Evolutionary conservation across 495 filamentous ascomycete species (phyloP).

Genomic region (Viridothelium virens): DNA sequence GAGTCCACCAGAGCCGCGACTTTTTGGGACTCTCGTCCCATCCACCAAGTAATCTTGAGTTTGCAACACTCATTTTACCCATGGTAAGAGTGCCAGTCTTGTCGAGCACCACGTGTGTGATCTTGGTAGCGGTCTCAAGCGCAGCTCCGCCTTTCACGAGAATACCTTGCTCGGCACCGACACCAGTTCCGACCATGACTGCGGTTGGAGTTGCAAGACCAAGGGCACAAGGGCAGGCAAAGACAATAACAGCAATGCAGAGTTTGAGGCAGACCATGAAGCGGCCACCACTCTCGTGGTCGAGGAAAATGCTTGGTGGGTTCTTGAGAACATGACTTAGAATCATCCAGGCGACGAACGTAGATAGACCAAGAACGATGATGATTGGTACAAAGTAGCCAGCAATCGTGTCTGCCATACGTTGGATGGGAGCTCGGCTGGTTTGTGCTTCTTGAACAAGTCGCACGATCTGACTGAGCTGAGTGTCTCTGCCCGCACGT

Average conservation of each 20-base stretch:
- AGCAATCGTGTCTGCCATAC: constrained; percentile 81
- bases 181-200: constrained; percentile 96
- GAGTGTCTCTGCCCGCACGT: constrained; percentile 86
- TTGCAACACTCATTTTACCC: constrained; percentile 86
- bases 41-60: constrained; percentile 52
- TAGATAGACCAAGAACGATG: constrained; percentile 71
- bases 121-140: constrained; percentile 82
- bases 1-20: constrained; percentile 80
- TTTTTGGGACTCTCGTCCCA: constrained; percentile 66
- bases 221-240: constrained; percentile 93
- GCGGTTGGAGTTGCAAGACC: constrained; percentile 92
- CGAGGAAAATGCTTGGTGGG: constrained; percentile 84
- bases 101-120: constrained; percentile 94
- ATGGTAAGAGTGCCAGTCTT: constrained; percentile 96
- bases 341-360: constrained; percentile 91
- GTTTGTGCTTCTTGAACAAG: constrained; percentile 96
- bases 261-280: constrained; percentile 96
- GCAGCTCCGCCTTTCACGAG: constrained; percentile 93
- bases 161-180: constrained; percentile 95
- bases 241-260: constrained; percentile 97
- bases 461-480: constrained; percentile 95
- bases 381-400: constrained; percentile 94
- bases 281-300: constrained; percentile 71
- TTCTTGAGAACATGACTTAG: constrained; percentile 72
- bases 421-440: constrained; percentile 87